Evolutionary conservation across 192 early-diverging fungal genomes (phyloP), one percentile per base, ranked within the genome.

Genomic region (Powellomyces hirtus): DNA sequence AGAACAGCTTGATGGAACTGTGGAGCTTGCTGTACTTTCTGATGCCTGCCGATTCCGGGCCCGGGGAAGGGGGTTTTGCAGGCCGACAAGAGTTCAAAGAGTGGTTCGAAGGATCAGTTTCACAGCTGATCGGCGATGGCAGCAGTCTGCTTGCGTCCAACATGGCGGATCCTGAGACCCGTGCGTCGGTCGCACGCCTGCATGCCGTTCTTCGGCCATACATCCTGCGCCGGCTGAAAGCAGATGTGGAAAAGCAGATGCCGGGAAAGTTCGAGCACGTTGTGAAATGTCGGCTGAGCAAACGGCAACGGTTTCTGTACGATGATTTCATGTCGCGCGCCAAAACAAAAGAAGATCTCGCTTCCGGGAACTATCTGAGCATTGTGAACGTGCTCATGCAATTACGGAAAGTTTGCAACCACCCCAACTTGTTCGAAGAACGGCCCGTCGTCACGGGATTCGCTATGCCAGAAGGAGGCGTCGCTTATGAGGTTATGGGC

Each of bases 1-100:
- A 96, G 71, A 96, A 96, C 75, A 95, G 94, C 73, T 91, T 96
- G 89, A 89, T 91, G 82, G 94, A 96, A 77, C 77, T 96, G 61
- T 96, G 94, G 94, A 90, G 92, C 4, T 75, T 96, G 59, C 77
- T 96, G 44, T 91, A 95, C 74, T 96, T 96, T 77, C 89, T 96
- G 66, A 96, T 96, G 94, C 94, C 94, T 1, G 92, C 86, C 27
- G 59, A 35, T 20, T 38, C 46, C 1, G 67, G 44, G 8, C 16
- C 27, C 26, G 67, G 27, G 11, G 58, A 44, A 0, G 58, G 58
- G 20, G 62, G 45, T 11, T 96, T 96, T 65, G 94, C 93, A 68
- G 91, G 89, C 11, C 92, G 91, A 42, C 86, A 91, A 57, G 93
- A 94, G 75, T 96, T 96, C 64, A 89, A 88, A 67, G 94, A 96